Base-by-base conservation (phyloP, 2,329 filamentous ascomycete species). In the Colletotrichum nymphaeae region DNA sequence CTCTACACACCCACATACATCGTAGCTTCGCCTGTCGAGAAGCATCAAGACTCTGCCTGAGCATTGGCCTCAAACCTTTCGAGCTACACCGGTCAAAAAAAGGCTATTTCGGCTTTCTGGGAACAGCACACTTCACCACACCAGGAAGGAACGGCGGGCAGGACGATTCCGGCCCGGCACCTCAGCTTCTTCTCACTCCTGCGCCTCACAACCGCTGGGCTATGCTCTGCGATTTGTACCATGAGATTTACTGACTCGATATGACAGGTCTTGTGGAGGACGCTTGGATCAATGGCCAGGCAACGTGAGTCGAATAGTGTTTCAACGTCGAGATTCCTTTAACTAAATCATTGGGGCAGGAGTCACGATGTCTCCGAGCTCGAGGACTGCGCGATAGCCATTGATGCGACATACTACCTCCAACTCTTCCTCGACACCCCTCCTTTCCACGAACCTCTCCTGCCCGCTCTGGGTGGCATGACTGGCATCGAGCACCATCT, bases 331-430 rank as follows among this genome's bases (percentile, higher is more conserved):
- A 53, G 28, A 11, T 53, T 28, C 28, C 24, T 28, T n/a, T 4
- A 55, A 52, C 73, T 75, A 71, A 75, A 35, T 24, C 22, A 11
- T 56, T 28, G 35, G n/a, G 57, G 12, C 76, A 90, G 88, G 80
- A 88, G 87, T 62, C 89, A 91, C 77, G 87, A 91, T 72, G 83
- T 97, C 77, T 88, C 92, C 74, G 90, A 94, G 75, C 88, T 98
- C 77, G 91, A 93, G 80, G 93, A 92, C 80, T 91, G 91, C 73
- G 89, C 92, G 67, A 89, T 98, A 78, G 95, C 93, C 76, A 92
- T 98, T 79, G 95, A 98, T 86, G 97, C 96, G 69, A 93, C 94
- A 66, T 93, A 97, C 83, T 98, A 97, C 82, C 90, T 99, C 76
- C 89, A 93, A 81, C 91, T 92, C 73, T 90, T 97, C 76, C 91